Base-by-base conservation (phyloP, 176 grass and related monocot genomes). In the Cenchrus fungigraminus region DNA sequence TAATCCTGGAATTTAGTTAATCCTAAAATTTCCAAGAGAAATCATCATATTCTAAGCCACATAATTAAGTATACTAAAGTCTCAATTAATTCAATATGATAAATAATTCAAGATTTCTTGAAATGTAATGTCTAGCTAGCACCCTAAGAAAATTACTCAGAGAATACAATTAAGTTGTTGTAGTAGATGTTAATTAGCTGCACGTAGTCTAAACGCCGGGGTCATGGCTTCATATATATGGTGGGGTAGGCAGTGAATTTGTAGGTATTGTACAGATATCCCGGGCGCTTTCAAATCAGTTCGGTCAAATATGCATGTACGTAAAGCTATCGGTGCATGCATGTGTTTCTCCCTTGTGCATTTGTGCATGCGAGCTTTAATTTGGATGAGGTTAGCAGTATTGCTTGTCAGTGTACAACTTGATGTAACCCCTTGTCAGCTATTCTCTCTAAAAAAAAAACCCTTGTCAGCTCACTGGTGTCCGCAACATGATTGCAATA, bases 401-500 rank as follows among this genome's bases (percentile, higher is more conserved):
- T 19, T 12, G 56, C 5, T 14, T 8, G 20, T 9, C 51, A 79
- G 51, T 68, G 89, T 68, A 69, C 68, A 87, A 42, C 65, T 61
- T 79, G 84, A 87, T 83, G 74, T 54, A 83, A 83, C 80, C 46
- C 68, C 20, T 76, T 13, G 52, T 53, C 52, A 42, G 59, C n/a
- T 73, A 69, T 32, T 32, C 31, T 32, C 31, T 32, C 2, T 32
- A 32, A 32, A 32, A 32, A 32, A 32, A 32, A 83, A 83, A 80
- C 46, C 68, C 20, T 76, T 13, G 52, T 53, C 52, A 42, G 59
- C n/a, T 31, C 61, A 76, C 65, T 89, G 74, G 51, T 45, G 71
- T 42, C 68, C 53, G 76, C 51, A 87, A 50, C 84, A 90, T 90
- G 84, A 87, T 83, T 79, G 72, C 68, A 42, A 9, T 49, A 82